Base-by-base conservation (phyloP, 2,329 filamentous ascomycete genomes). In the Aplosporella prunicola region DNA sequence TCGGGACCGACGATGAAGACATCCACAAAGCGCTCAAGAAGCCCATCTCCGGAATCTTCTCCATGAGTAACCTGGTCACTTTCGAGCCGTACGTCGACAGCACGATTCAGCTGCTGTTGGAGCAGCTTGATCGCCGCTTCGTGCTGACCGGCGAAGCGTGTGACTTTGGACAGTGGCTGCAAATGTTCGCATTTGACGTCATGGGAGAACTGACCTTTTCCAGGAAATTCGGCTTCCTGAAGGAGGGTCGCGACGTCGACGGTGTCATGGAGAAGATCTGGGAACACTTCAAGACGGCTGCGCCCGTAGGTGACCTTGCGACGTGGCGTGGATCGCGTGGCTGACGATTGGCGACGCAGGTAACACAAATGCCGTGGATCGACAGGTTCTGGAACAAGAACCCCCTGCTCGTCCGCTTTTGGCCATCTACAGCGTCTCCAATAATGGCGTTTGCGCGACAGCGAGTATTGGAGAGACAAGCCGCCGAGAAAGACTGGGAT, bases 161-260 rank as follows among this genome's bases (percentile, higher is more conserved):
- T 34, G 43, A 64, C 14, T 58, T 66, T 15, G 53, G 60, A 14
- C 32, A 55, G 17, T 63, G 63, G 57, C 56, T 67, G 34, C 63
- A 58, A 33, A 62, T 13, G 13, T 44, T 39, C 23, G 35, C 42
- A 1, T 45, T 43, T 20, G 46, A 48, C 27, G 43, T 48, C 23
- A 41, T 48, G 9, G 46, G 45, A 5, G 26, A 38, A 23, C 16
- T 48, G 14, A 48, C 45, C 0, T 48, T 44, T 18, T 45, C 43
- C 4, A 32, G 33, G 13, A 10, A 23, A 4, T 41, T 41, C 20
- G 46, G 46, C 2, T 48, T 48, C 32, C 6, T 48, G 14, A 41
- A 45, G 20, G 16, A 22, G 11, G 40, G 33, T 17, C 26, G 39
- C 10, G 45, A 48, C 25, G 35, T 40, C 20, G 43, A 35, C 20